Evolutionary conservation across 371 early-diverging fungal genomes (phyloP).

Genomic region (Apophysomyces elegans): DNA sequence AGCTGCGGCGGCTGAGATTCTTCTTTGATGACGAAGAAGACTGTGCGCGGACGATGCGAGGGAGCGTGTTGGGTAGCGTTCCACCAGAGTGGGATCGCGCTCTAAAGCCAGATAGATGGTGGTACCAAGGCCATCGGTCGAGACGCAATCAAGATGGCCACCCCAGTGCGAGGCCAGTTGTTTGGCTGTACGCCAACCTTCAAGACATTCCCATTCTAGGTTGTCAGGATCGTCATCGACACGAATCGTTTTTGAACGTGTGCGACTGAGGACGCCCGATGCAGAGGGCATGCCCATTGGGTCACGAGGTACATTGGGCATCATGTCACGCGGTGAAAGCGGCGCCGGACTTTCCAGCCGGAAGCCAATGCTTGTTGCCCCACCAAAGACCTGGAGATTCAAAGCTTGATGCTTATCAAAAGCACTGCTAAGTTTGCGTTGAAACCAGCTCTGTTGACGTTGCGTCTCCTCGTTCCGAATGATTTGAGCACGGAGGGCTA

Average conservation of each 20-base stretch:
- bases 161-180: constrained; percentile 72
- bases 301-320: constrained; percentile 41
- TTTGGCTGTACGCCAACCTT: constrained; percentile 41
- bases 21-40: constrained; percentile 41
- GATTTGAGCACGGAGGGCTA: constrained; percentile 57
- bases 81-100: constrained; percentile 55
- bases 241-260: constrained; percentile 50
- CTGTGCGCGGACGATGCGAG: constrained; percentile 31
- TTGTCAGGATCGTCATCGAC: constrained; percentile 23
- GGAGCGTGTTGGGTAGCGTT: constrained; percentile 49
- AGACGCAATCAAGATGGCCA: constrained; percentile 71
- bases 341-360: constrained; percentile 32
- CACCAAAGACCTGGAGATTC: constrained; percentile 41
- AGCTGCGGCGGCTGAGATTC: constrained; percentile 31
- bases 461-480: constrained; percentile 59
- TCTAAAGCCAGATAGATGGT: constrained; percentile 76
- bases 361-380: constrained; percentile 45
- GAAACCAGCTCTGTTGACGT: constrained; percentile 37
- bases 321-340: constrained; percentile 28
- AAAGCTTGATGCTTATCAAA: constrained; percentile 33
- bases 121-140: constrained; percentile 77
- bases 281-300: constrained; percentile 45
- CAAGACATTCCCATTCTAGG: constrained; percentile 30
- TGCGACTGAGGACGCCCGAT: constrained; percentile 53
- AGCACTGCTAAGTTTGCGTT: constrained; percentile 9